Evolutionary conservation across 352 stramenopile species (phyloP).

Genomic region (Phytophthora tentaculata): DNA sequence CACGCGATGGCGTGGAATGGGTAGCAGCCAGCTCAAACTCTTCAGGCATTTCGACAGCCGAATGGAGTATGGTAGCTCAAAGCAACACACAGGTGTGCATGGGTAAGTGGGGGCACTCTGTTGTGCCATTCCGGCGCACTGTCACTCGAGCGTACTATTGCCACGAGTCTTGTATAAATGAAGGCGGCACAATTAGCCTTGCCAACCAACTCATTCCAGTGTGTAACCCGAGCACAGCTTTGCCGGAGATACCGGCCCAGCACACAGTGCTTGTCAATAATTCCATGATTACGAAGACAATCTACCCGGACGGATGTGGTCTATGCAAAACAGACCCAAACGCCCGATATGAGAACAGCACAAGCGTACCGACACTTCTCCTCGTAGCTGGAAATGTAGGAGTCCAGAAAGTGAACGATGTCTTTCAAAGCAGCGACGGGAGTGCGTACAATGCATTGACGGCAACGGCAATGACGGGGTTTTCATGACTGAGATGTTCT

Average conservation of each 20-base stretch:
- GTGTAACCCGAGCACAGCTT: constrained; percentile 44
- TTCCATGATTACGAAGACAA: constrained; percentile 58
- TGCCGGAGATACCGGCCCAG: constrained; percentile 44
- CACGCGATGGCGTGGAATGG: constrained; percentile 68
- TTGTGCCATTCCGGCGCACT: constrained; percentile 59
- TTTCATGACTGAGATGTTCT: constrained; percentile 5
- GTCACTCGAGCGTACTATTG: constrained; percentile 68
- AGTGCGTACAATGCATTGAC: constrained; percentile 44
- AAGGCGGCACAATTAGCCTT: constrained; percentile 51
- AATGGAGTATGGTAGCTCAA: constrained; percentile 76
- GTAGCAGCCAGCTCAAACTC: constrained; percentile 62
- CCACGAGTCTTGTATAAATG: constrained; percentile 52
- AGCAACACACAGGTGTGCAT: constrained; percentile 54
- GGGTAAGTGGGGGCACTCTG: constrained; percentile 77
- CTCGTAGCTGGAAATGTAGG: constrained; percentile 76
- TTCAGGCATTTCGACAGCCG: constrained; percentile 71
- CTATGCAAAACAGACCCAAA: constrained; percentile 50
- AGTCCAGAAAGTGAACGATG: constrained; percentile 77
- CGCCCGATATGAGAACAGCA: constrained; percentile 62
- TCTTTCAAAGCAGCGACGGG: constrained; percentile 68
- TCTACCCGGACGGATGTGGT: constrained; percentile 76
- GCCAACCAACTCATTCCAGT: constrained; percentile 69
- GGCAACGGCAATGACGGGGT: neutral
- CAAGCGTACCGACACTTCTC: constrained; percentile 60
- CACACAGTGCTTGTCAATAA: constrained; percentile 50